Conservation (phyloP, 805 yeast genomes). For the Gaillardinia entomophila region DNA sequence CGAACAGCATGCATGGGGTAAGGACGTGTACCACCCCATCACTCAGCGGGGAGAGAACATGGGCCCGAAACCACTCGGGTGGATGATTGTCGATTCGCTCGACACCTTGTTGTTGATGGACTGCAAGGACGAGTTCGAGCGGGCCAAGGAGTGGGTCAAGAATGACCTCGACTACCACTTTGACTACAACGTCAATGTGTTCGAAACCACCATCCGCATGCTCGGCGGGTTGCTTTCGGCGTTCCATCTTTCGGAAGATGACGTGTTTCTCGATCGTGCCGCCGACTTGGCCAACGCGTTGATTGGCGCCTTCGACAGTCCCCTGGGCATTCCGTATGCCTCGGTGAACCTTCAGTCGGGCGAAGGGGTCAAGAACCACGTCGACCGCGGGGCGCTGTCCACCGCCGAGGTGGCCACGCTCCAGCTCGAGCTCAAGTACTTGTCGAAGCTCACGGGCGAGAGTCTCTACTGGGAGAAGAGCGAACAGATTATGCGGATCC, state of each 20-base stretch:
- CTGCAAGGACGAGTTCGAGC: conserved; percentile 51
- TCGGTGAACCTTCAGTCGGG: conserved; percentile 68
- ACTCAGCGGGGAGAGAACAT: conserved; percentile 58
- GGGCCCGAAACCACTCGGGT: conserved; percentile 81
- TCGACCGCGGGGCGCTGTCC: conserved; percentile 71
- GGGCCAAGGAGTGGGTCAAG: conserved; percentile 71
- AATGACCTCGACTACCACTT: conserved; percentile 64
- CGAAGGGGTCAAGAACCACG: conserved; percentile 54
- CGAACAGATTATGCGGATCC: conserved; percentile 64
- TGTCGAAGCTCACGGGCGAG: conserved; percentile 78
- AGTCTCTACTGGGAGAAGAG: conserved; percentile 69
- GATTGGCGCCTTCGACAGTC: conserved; percentile 60
- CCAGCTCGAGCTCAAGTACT: conserved; percentile 81
- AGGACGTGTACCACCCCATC: conserved; percentile 72
- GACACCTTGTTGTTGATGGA: conserved; percentile 82
- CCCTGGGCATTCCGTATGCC: conserved; percentile 71
- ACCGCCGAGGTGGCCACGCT: conserved; percentile 88
- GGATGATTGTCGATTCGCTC: conserved; percentile 86
- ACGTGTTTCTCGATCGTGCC: conserved; percentile 71
- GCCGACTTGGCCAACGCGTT: conserved; percentile 71
- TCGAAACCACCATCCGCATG: conserved; percentile 94
- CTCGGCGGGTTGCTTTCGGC: conserved; percentile 90
- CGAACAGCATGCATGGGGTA: conserved; percentile 75
- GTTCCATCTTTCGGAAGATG: conserved; percentile 62
- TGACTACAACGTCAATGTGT: conserved; percentile 72